Evolutionary conservation across 352 stramenopile genomes (phyloP), one percentile per base, ranked within the genome.

Genomic region (Phytophthora cajani): DNA sequence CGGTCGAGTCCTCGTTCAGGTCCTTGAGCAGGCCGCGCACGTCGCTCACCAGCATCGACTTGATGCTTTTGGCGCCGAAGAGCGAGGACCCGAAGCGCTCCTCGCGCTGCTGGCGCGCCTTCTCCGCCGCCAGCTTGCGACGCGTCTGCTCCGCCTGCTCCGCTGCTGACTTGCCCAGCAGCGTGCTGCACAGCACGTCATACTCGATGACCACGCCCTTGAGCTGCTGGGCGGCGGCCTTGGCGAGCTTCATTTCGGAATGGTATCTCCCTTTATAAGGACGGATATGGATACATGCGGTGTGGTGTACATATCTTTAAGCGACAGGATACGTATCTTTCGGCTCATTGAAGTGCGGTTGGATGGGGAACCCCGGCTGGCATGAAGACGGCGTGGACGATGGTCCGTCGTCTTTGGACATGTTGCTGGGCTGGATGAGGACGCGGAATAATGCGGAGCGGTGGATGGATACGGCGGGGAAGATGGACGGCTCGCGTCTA

Each of bases 161-260:
- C 1, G 67, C 74, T 47, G 62, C 62, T n/a, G 74, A 83, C 16
- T 72, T 75, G 1, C 84, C 85, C 54, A 93, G 63, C 47, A 91
- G 72, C 46, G 86, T 90, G 71, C 82, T 84, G 73, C 84, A 93
- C 46, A 93, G 69, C 59, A 89, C 86, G 56, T 93, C 86, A 63
- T 92, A 93, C 75, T 91, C 86, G 73, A 93, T 64, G 53, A 93
- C 71, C 23, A 93, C 81, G 61, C 71, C 86, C 71, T 92, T 93
- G 73, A 93, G 78, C 72, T 90, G 79, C 74, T 89, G 86, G 52
- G 75, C 55, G 23, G 85, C 83, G 0, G 85, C 83, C 62, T 84
- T 84, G n/a, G 85, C 85, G 42, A 93, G 77, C 74, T 91, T 93
- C 79, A 80, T 90, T 36, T 23, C 4, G 14, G 17, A 59, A 32